These are phyloP conservation scores for Lagerstroemia speciosa DNA, from an alignment of 345 rosid genomes.

Conservation along the genomic window DNA sequence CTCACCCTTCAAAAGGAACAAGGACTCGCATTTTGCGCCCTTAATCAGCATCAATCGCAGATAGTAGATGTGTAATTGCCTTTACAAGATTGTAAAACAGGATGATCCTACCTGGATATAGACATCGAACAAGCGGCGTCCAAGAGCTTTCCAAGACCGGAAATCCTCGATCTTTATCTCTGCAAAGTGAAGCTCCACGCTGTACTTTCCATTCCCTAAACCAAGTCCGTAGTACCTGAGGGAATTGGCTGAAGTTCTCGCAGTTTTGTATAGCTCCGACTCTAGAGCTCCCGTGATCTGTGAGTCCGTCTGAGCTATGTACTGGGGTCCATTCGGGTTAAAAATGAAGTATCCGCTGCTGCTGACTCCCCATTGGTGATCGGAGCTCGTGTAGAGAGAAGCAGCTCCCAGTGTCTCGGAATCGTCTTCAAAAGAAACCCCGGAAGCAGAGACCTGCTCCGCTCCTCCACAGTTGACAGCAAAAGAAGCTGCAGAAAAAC, in stretches of 20 bases:
- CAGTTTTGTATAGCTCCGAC: constrained; percentile 44
- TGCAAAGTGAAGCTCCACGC: constrained; percentile 41
- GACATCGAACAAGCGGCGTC: constrained; percentile 42
- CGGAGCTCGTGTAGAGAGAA: constrained; percentile 28
- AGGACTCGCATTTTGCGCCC: background rate
- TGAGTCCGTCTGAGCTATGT: constrained; percentile 29
- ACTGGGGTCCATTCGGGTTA: constrained; percentile 29
- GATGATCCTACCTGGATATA: constrained; percentile 33
- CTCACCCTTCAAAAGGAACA: constrained; percentile 24
- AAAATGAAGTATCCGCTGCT: constrained; percentile 35
- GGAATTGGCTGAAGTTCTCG: constrained; percentile 43
- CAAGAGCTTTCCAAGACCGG: constrained; percentile 45
- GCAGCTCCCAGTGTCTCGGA: constrained; percentile 31
- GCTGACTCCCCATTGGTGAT: constrained; percentile 40
- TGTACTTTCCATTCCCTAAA: constrained; percentile 36
- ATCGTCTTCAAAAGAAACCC: constrained; percentile 32
- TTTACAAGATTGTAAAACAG: background rate
- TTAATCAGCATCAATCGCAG: background rate
- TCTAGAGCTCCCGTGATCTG: constrained; percentile 38
- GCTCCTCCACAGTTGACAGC: constrained; percentile 50
- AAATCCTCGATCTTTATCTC: constrained; percentile 42
- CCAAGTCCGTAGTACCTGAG: constrained; percentile 47
- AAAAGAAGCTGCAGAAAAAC: constrained; percentile 35
- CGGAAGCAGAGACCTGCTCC: constrained; percentile 30
- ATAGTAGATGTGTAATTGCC: no score